Percentiles rank a stretch among this genome's conserved stretches.
Evolutionary conservation across 257 asterid species (phyloP).

Genomic region (Solanum paucissectum): DNA sequence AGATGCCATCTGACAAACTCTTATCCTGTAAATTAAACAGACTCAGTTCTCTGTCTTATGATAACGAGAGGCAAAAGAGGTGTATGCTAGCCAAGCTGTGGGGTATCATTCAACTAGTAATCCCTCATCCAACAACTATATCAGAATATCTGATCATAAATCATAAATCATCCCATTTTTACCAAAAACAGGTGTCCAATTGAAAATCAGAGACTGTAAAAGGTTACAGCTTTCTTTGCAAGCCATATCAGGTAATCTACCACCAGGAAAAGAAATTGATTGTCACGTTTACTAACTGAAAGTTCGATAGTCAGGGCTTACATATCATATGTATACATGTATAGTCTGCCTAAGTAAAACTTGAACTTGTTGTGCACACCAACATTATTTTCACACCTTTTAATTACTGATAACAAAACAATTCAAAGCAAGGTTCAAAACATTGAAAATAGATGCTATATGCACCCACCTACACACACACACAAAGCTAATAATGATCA

Average conservation of each 20-base stretch:
- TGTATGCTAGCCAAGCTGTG: neutral
- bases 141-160: neutral
- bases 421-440: neutral
- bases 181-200: neutral
- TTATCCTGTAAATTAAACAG: slow-evolving; percentile 52
- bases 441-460: neutral
- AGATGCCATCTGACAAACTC: slow-evolving; percentile 70
- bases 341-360: neutral
- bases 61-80: neutral
- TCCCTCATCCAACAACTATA: neutral
- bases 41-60: neutral
- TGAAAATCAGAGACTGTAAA: neutral
- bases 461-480: neutral
- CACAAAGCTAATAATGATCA: neutral
- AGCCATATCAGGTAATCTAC: neutral
- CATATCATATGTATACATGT: neutral
- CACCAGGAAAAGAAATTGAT: neutral
- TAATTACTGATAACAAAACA: neutral
- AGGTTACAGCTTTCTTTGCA: neutral
- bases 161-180: neutral
- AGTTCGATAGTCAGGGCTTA: neutral
- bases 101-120: neutral
- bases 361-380: neutral
- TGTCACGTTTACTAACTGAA: neutral
- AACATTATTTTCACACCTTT: neutral